Evolutionary conservation across 495 filamentous ascomycete species (phyloP).

Genomic region (Penicillium cataractarum): DNA sequence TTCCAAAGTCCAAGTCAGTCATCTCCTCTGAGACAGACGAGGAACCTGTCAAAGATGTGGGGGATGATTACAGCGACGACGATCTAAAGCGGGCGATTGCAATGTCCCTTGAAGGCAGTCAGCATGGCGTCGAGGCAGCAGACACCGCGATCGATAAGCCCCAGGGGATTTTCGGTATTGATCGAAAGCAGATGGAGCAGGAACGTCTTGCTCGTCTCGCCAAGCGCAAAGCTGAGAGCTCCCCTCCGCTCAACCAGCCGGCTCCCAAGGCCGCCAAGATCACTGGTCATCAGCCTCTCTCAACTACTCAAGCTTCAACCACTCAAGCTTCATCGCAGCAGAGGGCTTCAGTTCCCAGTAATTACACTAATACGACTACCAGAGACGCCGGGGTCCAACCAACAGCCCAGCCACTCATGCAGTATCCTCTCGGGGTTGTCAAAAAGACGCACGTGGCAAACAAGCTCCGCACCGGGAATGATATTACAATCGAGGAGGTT

Average conservation of each 20-base stretch:
- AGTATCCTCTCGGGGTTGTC: slow-evolving; percentile 72
- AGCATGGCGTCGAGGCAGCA: background rate
- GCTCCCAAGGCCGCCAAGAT: slow-evolving; percentile 12
- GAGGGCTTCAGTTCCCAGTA: background rate
- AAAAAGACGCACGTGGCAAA: slow-evolving; percentile 79
- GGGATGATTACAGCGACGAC: slow-evolving; percentile 39
- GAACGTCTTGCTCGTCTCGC: slow-evolving; percentile 73
- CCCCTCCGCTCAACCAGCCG: slow-evolving; percentile 1
- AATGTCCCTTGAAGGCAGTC: slow-evolving; percentile 44
- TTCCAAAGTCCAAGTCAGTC: slow-evolving; percentile 40
- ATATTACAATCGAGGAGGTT: slow-evolving; percentile 91
- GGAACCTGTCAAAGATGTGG: slow-evolving; percentile 14
- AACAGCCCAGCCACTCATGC: slow-evolving; percentile 38
- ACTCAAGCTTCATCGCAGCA: too few relatives aligned
- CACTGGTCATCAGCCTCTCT: background rate
- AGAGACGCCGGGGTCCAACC: slow-evolving; percentile 17
- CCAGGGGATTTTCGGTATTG: slow-evolving; percentile 52
- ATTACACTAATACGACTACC: slow-evolving; percentile 6
- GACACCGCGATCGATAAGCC: background rate
- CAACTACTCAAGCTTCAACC: background rate
- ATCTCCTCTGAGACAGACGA: slow-evolving; percentile 41
- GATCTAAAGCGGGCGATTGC: slow-evolving; percentile 57
- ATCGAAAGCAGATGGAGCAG: slow-evolving; percentile 84
- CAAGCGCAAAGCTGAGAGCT: slow-evolving; percentile 49
- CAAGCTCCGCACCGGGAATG: slow-evolving; percentile 58